These are phyloP conservation scores for Articulospora tetracladia DNA, from an alignment of 495 filamentous ascomycete species.

Conservation along the genomic window DNA sequence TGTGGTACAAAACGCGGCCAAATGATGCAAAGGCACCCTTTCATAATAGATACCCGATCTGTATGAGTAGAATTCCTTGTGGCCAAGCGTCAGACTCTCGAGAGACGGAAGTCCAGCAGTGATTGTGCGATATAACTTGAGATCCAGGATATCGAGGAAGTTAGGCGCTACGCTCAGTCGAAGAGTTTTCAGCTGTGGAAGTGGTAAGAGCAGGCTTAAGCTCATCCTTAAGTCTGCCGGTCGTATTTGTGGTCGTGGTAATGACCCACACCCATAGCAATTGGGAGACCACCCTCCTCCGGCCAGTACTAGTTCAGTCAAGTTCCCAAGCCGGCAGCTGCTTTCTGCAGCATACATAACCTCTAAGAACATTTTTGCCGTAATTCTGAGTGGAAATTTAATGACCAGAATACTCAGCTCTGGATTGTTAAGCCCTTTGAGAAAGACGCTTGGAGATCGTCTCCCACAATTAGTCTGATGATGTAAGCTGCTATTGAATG, in stretches of 20 bases:
- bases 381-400: constrained; percentile 3
- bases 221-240: not conserved
- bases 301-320: constrained; percentile 6
- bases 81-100: constrained; percentile 3
- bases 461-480: not conserved
- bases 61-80: constrained; percentile 2
- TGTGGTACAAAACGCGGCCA: constrained; percentile 5
- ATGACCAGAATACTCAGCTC: constrained; percentile 7
- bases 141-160: constrained; percentile 6
- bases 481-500: not conserved
- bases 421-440: constrained; percentile 2
- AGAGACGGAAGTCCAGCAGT: not conserved
- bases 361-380: constrained; percentile 2
- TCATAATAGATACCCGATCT: not conserved
- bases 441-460: constrained; percentile 5
- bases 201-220: not conserved
- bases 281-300: constrained; percentile 1
- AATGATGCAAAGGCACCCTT: constrained; percentile 3
- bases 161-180: constrained; percentile 7
- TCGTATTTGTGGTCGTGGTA: not conserved
- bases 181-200: constrained; percentile 3
- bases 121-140: not conserved
- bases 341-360: constrained; percentile 1
- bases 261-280: not conserved
- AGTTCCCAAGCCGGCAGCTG: constrained; percentile 5